Evolutionary conservation across 2,329 filamentous ascomycete species (phyloP), one percentile per base, ranked within the genome.

Genomic region (Arthrobotrys sphaeroides): DNA sequence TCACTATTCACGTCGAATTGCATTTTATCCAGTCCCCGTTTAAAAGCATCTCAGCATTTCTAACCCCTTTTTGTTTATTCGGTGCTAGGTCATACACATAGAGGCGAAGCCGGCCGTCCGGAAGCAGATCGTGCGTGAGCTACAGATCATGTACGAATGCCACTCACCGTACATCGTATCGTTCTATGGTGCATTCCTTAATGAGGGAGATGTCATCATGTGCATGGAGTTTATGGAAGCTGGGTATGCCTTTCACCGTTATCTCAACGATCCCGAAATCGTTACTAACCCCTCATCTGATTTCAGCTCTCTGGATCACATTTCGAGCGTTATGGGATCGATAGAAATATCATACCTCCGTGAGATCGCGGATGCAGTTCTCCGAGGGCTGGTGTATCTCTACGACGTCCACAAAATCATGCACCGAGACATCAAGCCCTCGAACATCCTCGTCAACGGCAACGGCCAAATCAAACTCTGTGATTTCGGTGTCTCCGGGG

Each of bases 191-290:
- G 95, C 95, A 38, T 99, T 98, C 82, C 88, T 98, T 81, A 98
- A 97, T 82, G 92, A 96, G 81, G 94, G 96, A 81, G 95, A 99
- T 84, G 96, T 99, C 73, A 96, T 98, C 80, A 94, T 99, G 90
- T 99, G 95, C 83, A 99, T 99, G 95, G 95, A 99, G 83, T 98
- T 99, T 82, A 97, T 97, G 93, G 95, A 99, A 83, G 93, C 94
- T 82, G 95, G 95, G 95, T 98, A 87, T 83, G 92, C 26, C 13
- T 20, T 67, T 61, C 38, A 45, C 31, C 42, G 49, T 16, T 57
- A 68, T 79, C 53, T 80, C 77, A 53, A 18, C n/a, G 6, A 10
- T 62, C 12, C n/a, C 28, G 16, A 26, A 45, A 10, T 20, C 13
- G 20, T 13, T 31, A 12, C 49, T 40, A 53, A 53, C 24, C 24